phyloP scores from a whole-genome alignment of 78 protist genomes.

The Pelomyxa schiedti region DNA sequence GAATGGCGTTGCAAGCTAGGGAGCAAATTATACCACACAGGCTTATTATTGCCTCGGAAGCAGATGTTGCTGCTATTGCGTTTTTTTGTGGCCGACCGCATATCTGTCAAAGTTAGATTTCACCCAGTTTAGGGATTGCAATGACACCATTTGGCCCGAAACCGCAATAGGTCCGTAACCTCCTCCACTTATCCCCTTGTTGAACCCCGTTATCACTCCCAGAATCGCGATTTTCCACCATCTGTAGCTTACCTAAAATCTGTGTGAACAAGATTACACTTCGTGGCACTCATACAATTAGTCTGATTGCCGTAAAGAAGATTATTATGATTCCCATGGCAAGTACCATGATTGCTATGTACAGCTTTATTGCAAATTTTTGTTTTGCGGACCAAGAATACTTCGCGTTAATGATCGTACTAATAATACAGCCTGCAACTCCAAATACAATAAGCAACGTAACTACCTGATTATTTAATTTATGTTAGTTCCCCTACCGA shows the following conservation, averaged over 20 bases:
- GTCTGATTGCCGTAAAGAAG: neutral
- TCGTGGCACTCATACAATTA: too few species aligned
- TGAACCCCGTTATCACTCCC: neutral
- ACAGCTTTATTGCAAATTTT: neutral
- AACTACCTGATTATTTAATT: too few species aligned
- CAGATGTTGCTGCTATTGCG: neutral
- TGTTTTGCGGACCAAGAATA: neutral
- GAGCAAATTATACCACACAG: neutral
- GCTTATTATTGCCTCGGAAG: neutral
- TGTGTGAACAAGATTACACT: too few species aligned
- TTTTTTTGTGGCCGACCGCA: neutral
- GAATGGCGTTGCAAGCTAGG: too few species aligned
- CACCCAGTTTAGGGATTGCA: too few species aligned
- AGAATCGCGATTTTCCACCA: neutral
- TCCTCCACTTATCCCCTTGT: neutral
- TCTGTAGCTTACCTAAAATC: too few species aligned
- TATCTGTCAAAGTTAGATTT: neutral
- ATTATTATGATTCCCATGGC: neutral
- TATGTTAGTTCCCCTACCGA: too few species aligned
- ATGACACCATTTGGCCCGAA: neutral
- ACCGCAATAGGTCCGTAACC: neutral
- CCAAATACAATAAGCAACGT: neutral
- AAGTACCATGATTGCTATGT: neutral
- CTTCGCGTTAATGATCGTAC: neutral
- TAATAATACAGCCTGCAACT: neutral